Evolutionary conservation across 345 rosid species (phyloP).

Genomic region (Sisymbrium altissimum): DNA sequence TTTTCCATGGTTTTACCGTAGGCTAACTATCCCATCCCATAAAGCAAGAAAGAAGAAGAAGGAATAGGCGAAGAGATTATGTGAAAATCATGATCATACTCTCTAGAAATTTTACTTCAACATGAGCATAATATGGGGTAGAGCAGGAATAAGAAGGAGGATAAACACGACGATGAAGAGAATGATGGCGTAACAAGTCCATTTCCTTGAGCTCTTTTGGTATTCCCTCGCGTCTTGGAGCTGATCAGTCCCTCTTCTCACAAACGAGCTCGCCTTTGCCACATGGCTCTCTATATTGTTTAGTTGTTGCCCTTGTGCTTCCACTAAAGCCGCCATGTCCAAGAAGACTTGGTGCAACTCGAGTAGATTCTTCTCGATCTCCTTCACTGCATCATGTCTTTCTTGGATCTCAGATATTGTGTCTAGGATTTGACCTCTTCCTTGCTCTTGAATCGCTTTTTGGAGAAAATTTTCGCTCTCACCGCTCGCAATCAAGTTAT

Average conservation of each 20-base stretch:
- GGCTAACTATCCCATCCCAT: slow-evolving; percentile 24
- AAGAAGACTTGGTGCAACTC: slow-evolving; percentile 86
- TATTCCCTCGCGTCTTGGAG: slow-evolving; percentile 70
- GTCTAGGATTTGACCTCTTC: slow-evolving; percentile 78
- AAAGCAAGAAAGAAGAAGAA: not conserved
- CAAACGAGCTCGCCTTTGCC: slow-evolving; percentile 82
- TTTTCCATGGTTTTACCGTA: not conserved
- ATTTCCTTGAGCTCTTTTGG: slow-evolving; percentile 77
- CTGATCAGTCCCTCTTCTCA: slow-evolving; percentile 63
- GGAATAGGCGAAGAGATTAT: slow-evolving; percentile 2
- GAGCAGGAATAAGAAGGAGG: slow-evolving; percentile 52
- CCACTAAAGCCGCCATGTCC: slow-evolving; percentile 90
- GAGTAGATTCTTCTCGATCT: slow-evolving; percentile 75
- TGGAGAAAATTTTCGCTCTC: slow-evolving; percentile 84
- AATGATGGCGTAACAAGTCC: slow-evolving; percentile 67
- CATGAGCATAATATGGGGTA: slow-evolving; percentile 39
- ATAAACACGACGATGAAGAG: slow-evolving; percentile 41
- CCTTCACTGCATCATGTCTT: slow-evolving; percentile 82
- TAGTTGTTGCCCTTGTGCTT: slow-evolving; percentile 84
- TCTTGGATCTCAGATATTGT: slow-evolving; percentile 85
- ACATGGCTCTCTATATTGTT: slow-evolving; percentile 85
- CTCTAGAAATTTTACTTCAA: slow-evolving; percentile 15
- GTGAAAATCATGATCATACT: slow-evolving; percentile 2
- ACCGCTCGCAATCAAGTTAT: slow-evolving; percentile 76
- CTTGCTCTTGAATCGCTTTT: slow-evolving; percentile 85